These are phyloP conservation scores for Vigna radiata DNA, from an alignment of 306 rosid genomes.

Conservation along the genomic window DNA sequence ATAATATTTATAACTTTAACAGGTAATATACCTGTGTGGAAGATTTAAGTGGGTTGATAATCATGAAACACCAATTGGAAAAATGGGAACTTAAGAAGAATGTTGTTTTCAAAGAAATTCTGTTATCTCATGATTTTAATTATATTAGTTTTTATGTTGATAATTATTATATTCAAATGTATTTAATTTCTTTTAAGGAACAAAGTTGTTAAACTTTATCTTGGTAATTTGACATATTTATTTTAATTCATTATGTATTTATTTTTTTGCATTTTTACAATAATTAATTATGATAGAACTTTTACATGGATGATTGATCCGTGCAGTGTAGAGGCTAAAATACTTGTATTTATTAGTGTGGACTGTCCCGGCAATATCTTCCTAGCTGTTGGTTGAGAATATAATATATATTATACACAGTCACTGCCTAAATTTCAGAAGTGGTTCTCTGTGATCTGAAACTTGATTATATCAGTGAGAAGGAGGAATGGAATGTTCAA, in stretches of 20 bases:
- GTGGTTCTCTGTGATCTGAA: not conserved
- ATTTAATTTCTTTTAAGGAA: not conserved
- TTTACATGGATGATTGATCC: not conserved
- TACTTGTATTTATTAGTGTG: not conserved
- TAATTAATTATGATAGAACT: not conserved
- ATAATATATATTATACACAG: not conserved
- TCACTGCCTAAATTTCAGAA: not conserved
- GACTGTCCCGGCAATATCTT: not conserved
- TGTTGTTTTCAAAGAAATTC: not conserved
- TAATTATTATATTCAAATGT: not conserved
- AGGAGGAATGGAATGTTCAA: constrained; percentile 31
- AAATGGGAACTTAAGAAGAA: not conserved
- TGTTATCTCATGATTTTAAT: not conserved
- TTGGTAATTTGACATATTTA: not conserved
- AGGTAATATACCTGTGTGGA: not conserved
- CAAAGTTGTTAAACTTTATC: not conserved
- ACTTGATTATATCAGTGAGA: not conserved
- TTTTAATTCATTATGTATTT: not conserved
- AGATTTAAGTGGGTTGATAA: not conserved
- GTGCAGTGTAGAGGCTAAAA: not conserved
- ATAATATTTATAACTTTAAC: not conserved
- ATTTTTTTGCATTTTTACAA: not conserved
- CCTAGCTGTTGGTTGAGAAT: not conserved
- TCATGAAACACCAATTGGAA: not conserved
- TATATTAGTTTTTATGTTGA: not conserved